Evolutionary conservation across 75 land plant species (phyloP).

Genomic region (Selaginella moellendorffii): DNA sequence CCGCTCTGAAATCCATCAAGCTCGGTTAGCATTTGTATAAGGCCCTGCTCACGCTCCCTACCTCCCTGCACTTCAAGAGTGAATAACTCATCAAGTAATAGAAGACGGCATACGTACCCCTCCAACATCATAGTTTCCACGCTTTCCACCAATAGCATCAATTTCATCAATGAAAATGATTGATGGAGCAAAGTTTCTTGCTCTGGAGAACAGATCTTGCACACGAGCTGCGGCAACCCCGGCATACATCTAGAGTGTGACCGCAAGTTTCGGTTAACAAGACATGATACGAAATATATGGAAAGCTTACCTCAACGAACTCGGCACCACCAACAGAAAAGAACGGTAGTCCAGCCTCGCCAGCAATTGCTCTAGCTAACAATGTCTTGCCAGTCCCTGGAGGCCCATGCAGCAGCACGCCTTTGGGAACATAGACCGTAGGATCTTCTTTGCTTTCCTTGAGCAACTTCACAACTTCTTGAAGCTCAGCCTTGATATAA

Average conservation of each 20-base stretch:
- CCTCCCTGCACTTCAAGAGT: constrained; percentile 49
- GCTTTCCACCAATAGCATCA: constrained; percentile 96
- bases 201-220: constrained; percentile 74
- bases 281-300: too few relatives aligned
- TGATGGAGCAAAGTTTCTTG: constrained; percentile 80
- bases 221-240: constrained; percentile 98
- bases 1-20: constrained; percentile 85
- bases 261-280: not conserved
- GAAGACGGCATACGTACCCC: constrained; percentile 45
- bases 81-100: not conserved
- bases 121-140: constrained; percentile 95
- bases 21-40: constrained; percentile 91
- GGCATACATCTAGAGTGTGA: constrained; percentile 68
- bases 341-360: constrained; percentile 96
- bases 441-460: constrained; percentile 62
- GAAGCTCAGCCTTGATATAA: constrained; percentile 82
- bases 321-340: constrained; percentile 92
- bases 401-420: constrained; percentile 91
- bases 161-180: constrained; percentile 98
- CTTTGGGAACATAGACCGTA: constrained; percentile 84
- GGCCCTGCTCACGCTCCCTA: constrained; percentile 90
- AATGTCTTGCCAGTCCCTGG: constrained; percentile 98
- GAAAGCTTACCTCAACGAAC: constrained; percentile 99
- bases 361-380: constrained; percentile 95
- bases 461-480: constrained; percentile 85